Base-by-base conservation (phyloP, 2,329 filamentous ascomycete genomes). In the Microdochium paspali region DNA sequence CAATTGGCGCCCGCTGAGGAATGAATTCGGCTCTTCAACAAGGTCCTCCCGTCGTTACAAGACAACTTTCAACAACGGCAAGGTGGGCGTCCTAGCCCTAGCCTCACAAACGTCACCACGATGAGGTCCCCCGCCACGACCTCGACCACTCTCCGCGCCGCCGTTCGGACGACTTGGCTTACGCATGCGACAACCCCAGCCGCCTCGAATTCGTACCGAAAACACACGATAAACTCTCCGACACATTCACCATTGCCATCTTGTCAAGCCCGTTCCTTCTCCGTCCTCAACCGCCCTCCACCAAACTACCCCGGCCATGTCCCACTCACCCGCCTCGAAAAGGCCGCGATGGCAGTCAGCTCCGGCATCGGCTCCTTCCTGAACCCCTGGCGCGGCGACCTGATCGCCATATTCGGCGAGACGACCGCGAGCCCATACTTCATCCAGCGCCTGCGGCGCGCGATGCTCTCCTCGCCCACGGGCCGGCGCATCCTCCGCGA, bases 391-490 rank as follows among this genome's bases (percentile, higher is more conserved):
- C 80, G 93, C 58, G 88, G 82, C 64, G 93, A 98, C 70, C 82
- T 98, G 55, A 94, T 98, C 57, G 93, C 93, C 28, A 80, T 89
- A 28, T 80, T 95, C n/a, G 91, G 90, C 61, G 93, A 98, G 73
- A 84, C 90, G 24, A 97, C 93, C 3, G 89, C 90, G 21, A 89
- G 90, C 10, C 93, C 93, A 12, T 95, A 90, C 76, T 96, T 97
- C 71, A 90, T 96, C 66, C 81, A 87, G 67, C 87, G 88, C 48
- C 87, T 98, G 20, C 90, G 89, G 54, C 80, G 91, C 62, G 87
- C 85, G 53, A 98, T 98, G 93, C 87, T 98, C 47, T 71, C 80
- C 24, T 74, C 83, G 54, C 76, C 87, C 1, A 95, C 88, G 0
- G 93, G 93, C 48, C 86, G 93, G 1, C 84, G 90, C 45, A 96